Conservation (phyloP, 1,284 basidiomycete genomes). For the Ceratobasidium papillatum region DNA sequence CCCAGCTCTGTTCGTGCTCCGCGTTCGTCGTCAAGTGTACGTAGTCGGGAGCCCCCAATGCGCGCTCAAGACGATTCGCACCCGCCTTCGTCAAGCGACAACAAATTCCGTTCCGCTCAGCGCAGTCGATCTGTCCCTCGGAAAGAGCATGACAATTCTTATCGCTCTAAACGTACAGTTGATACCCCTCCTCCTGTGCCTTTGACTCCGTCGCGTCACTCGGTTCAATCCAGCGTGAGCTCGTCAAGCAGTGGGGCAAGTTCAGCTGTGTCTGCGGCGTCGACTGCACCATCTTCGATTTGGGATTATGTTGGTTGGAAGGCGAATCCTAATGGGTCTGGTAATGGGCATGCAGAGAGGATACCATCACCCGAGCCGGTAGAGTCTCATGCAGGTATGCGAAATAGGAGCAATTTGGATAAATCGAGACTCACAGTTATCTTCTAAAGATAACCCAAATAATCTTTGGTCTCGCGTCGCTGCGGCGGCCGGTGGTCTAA, state of each 20-base stretch:
- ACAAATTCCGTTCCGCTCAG: constrained; percentile 11
- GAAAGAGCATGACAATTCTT: constrained; percentile 11
- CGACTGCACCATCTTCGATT: constrained; percentile 27
- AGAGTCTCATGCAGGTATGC: not conserved
- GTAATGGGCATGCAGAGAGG: not conserved
- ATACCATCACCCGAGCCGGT: not conserved
- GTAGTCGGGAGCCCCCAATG: not conserved
- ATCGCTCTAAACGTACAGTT: constrained; percentile 6
- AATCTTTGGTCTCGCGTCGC: constrained; percentile 65
- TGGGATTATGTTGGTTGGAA: constrained; percentile 37
- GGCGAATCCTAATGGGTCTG: not conserved
- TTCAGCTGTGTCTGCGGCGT: constrained; percentile 21
- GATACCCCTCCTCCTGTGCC: constrained; percentile 21
- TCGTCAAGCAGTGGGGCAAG: constrained; percentile 17
- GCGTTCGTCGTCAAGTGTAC: not conserved
- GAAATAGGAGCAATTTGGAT: not conserved
- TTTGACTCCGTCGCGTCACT: constrained; percentile 22
- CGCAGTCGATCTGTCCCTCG: constrained; percentile 34
- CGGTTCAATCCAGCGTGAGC: constrained; percentile 27
- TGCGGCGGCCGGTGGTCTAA: constrained; percentile 62
- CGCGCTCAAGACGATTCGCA: not conserved
- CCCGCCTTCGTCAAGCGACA: not conserved
- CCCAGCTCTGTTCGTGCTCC: constrained; percentile 31
- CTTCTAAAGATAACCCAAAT: not conserved
- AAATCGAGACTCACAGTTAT: not conserved